phyloP scores from a whole-genome alignment of 169 alveolate species.

The Plasmodium chabaudi region DNA sequence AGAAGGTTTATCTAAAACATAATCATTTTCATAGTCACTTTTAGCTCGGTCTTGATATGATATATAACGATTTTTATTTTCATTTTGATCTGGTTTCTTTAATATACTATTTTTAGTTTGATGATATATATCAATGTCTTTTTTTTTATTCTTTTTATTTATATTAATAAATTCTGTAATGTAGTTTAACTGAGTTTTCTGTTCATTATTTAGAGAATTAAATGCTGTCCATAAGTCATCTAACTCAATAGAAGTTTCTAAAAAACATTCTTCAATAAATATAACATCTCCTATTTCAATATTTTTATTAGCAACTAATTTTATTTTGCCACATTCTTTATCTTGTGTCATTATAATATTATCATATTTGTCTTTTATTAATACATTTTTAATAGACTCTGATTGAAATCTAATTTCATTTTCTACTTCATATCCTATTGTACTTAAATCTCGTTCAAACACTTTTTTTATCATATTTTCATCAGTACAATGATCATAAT shows the following conservation, averaged over 20 bases:
- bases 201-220: slow-evolving; percentile 9
- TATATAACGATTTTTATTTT: background rate
- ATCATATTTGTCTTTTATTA: slow-evolving; percentile 24
- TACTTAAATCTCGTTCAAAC: background rate
- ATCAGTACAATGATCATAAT: background rate
- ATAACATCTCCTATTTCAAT: slow-evolving; percentile 57
- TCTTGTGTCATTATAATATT: slow-evolving; percentile 57
- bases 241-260: slow-evolving; percentile 72
- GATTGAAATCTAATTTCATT: slow-evolving; percentile 21
- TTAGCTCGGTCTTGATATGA: background rate
- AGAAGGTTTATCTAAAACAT: background rate
- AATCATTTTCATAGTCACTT: background rate
- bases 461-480: background rate
- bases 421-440: background rate
- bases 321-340: slow-evolving; percentile 22
- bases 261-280: slow-evolving; percentile 40
- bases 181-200: slow-evolving; percentile 15
- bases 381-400: slow-evolving; percentile 5
- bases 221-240: slow-evolving; percentile 57
- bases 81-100: background rate
- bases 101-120: background rate
- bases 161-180: slow-evolving; percentile 34
- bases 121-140: slow-evolving; percentile 14
- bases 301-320: slow-evolving; percentile 60
- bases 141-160: slow-evolving; percentile 33